phyloP scores from a whole-genome alignment of 148 eudicot species.

The Amaranthus hypochondriacus region DNA sequence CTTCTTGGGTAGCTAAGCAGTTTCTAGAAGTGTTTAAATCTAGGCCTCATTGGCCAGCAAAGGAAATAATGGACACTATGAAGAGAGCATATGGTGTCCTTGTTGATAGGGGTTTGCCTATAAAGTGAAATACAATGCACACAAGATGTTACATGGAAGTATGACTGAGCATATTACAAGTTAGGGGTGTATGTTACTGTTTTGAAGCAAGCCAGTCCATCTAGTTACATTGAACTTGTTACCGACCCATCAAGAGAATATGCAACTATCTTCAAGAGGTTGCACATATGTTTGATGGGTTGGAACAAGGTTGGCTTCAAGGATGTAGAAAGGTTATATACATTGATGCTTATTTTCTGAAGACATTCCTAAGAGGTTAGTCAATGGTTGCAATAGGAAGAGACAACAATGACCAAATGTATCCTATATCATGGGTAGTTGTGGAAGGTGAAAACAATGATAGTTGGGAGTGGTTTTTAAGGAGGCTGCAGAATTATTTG shows the following conservation, averaged over 20 bases:
- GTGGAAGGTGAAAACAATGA: background rate
- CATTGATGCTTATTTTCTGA: slow-evolving; percentile 13
- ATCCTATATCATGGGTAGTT: background rate
- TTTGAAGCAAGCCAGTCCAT: background rate
- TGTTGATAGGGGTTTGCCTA: no score
- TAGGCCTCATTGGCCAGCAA: slow-evolving; percentile 1
- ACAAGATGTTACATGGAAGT: no score
- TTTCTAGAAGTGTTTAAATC: background rate
- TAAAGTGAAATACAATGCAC: no score
- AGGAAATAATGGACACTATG: background rate
- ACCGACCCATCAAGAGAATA: background rate
- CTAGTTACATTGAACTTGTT: background rate
- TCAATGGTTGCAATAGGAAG: background rate
- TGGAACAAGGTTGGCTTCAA: background rate
- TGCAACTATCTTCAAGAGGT: background rate
- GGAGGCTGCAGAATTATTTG: background rate
- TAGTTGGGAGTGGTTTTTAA: background rate
- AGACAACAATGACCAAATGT: slow-evolving; percentile 14
- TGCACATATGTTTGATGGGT: background rate
- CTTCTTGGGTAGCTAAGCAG: background rate
- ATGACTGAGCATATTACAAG: slow-evolving; percentile 2
- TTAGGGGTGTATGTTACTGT: background rate
- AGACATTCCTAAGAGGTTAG: slow-evolving; percentile 4
- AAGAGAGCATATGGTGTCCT: no score
- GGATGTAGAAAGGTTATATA: slow-evolving; percentile 2